These are phyloP conservation scores for Ramalina peruviana DNA, from an alignment of 495 filamentous ascomycete species.

Conservation along the genomic window DNA sequence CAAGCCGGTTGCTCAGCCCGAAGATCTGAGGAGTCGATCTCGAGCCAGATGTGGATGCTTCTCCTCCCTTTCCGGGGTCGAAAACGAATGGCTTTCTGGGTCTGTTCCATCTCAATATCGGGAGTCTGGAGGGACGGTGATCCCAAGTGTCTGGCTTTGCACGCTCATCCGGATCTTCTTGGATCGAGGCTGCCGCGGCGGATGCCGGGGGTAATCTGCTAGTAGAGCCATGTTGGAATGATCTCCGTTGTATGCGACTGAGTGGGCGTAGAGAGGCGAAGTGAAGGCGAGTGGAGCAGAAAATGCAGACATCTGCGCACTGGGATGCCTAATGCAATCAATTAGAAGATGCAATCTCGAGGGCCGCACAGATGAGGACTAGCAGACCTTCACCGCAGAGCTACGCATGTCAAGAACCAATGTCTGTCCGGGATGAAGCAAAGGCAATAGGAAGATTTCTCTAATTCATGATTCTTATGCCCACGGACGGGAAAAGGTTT, in stretches of 20 bases:
- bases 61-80: not conserved
- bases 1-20: no score
- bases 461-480: no score
- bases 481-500: no score
- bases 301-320: slow-evolving; percentile 14
- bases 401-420: not conserved
- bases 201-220: slow-evolving; percentile 2
- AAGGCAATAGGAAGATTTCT: no score
- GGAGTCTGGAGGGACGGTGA: not conserved
- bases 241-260: slow-evolving; percentile 4
- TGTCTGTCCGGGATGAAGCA: no score
- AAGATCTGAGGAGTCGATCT: not conserved
- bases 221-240: not conserved
- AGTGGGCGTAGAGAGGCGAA: not conserved
- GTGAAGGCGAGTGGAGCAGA: slow-evolving; percentile 12
- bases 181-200: slow-evolving; percentile 2
- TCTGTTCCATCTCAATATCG: not conserved
- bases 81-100: not conserved
- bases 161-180: not conserved
- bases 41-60: not conserved
- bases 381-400: not conserved
- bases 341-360: not conserved
- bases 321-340: not conserved
- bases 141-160: not conserved
- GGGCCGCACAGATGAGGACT: not conserved